Evolutionary conservation across 108 stramenopile species (phyloP).

Genomic region (Aurantiochytrium sp.): DNA sequence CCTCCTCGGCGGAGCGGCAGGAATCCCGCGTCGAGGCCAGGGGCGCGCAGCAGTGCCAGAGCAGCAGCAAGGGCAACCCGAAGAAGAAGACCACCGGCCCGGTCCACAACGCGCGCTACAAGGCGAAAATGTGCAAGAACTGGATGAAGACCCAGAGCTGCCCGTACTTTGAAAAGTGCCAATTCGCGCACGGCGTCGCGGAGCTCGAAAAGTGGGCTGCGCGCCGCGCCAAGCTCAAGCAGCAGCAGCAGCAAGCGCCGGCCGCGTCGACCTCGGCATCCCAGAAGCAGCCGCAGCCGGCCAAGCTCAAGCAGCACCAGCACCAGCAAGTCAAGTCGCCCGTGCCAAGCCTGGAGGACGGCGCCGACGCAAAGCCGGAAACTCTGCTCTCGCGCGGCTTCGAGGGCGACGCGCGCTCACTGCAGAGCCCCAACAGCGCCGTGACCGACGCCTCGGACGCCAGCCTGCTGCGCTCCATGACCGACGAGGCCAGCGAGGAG

Average conservation of each 20-base stretch:
- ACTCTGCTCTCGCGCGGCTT: too few relatives aligned
- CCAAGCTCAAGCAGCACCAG: neutral
- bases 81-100: constrained; percentile 30
- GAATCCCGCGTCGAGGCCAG: too few relatives aligned
- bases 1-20: too few relatives aligned
- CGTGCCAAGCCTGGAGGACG: too few relatives aligned
- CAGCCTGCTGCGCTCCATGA: too few relatives aligned
- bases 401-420: too few relatives aligned
- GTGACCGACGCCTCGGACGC: too few relatives aligned
- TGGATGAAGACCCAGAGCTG: neutral
- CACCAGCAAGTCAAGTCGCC: neutral
- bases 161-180: constrained; percentile 29
- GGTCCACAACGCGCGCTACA: constrained; percentile 4
- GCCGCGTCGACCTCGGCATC: too few relatives aligned
- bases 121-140: constrained; percentile 30
- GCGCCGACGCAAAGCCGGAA: too few relatives aligned
- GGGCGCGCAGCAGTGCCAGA: neutral
- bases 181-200: neutral
- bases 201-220: constrained; percentile 18
- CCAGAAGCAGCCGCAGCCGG: neutral
- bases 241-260: constrained; percentile 6
- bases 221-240: neutral
- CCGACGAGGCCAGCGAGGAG: too few relatives aligned
- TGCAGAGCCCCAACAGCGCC: too few relatives aligned
- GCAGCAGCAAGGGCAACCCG: neutral